A percentile compares a stretch with the other conserved stretches of the same genome.
These are phyloP conservation scores for Bipolaris gigantea DNA, from an alignment of 2,329 filamentous ascomycete genomes.

Conservation along the genomic window DNA sequence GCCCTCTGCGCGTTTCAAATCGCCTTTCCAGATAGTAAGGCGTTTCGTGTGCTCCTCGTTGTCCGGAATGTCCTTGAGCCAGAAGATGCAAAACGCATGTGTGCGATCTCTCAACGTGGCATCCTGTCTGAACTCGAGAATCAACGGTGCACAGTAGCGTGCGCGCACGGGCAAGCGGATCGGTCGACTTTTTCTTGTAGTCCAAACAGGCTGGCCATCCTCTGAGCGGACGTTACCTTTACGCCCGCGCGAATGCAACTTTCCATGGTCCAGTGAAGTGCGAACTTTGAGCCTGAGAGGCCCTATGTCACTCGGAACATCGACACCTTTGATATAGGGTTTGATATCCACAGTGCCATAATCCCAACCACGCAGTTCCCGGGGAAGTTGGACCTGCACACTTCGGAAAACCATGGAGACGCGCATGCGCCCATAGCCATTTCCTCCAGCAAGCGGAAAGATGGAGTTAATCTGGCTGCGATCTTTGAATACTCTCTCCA, in stretches of 20 bases:
- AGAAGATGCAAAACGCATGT: constrained; percentile 65
- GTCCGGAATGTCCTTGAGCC: constrained; percentile 70
- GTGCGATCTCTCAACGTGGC: constrained; percentile 57
- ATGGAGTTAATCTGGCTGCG: constrained; percentile 66
- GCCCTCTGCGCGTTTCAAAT: constrained; percentile 58
- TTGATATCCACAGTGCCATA: constrained; percentile 70
- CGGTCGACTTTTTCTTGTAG: constrained; percentile 50
- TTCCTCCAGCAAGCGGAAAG: constrained; percentile 69
- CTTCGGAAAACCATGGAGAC: constrained; percentile 75
- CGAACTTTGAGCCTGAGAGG: constrained; percentile 61
- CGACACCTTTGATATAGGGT: constrained; percentile 53
- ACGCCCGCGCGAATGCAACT: constrained; percentile 54
- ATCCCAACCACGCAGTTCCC: constrained; percentile 67
- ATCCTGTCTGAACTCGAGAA: constrained; percentile 63
- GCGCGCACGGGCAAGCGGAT: constrained; percentile 61
- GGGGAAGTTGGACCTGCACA: constrained; percentile 63
- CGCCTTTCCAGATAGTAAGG: constrained; percentile 68
- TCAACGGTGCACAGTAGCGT: constrained; percentile 60
- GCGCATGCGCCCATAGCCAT: constrained; percentile 70
- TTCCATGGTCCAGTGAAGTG: constrained; percentile 60
- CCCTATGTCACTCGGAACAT: constrained; percentile 54
- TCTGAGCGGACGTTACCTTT: constrained; percentile 34
- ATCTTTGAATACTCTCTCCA: constrained; percentile 63
- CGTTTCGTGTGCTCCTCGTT: constrained; percentile 64
- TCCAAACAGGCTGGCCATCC: constrained; percentile 54